phyloP scores from a whole-genome alignment of 768 basidiomycete species.

The Xanthoconium stramineum region DNA sequence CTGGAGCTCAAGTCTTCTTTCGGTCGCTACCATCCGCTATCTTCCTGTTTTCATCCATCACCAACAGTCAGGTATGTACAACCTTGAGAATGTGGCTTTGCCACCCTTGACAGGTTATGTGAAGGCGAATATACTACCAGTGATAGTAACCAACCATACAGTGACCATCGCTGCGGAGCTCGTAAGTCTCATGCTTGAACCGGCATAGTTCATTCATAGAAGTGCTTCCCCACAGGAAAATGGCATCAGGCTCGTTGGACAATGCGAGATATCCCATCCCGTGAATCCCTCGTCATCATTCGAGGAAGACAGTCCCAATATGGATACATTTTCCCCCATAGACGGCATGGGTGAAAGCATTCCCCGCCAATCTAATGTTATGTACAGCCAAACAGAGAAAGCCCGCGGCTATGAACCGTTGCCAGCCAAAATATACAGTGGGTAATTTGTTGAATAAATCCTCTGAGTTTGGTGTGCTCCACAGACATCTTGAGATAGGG shows the following conservation, averaged over 20 bases:
- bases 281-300: constrained; percentile 36
- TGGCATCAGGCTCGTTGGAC: constrained; percentile 76
- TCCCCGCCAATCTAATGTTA: constrained; percentile 54
- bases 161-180: constrained; percentile 94
- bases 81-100: constrained; percentile 11
- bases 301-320: constrained; percentile 25
- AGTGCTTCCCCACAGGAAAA: constrained; percentile 50
- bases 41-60: constrained; percentile 90
- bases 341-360: constrained; percentile 54
- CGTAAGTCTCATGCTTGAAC: constrained; percentile 49
- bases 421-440: constrained; percentile 60
- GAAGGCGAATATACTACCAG: constrained; percentile 80
- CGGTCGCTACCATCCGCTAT: constrained; percentile 91
- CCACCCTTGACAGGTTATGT: constrained; percentile 14
- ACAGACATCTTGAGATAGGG: constrained; percentile 39
- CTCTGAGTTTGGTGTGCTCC: neutral
- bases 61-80: constrained; percentile 60
- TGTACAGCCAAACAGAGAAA: constrained; percentile 59
- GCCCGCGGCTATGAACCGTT: constrained; percentile 50
- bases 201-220: constrained; percentile 37
- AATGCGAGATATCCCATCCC: constrained; percentile 93
- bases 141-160: constrained; percentile 90
- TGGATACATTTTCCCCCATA: constrained; percentile 43
- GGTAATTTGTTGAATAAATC: constrained; percentile 31
- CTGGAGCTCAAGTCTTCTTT: constrained; percentile 86